Conservation (phyloP, 2,329 filamentous ascomycete genomes). For the Canariomyces notabilis region DNA sequence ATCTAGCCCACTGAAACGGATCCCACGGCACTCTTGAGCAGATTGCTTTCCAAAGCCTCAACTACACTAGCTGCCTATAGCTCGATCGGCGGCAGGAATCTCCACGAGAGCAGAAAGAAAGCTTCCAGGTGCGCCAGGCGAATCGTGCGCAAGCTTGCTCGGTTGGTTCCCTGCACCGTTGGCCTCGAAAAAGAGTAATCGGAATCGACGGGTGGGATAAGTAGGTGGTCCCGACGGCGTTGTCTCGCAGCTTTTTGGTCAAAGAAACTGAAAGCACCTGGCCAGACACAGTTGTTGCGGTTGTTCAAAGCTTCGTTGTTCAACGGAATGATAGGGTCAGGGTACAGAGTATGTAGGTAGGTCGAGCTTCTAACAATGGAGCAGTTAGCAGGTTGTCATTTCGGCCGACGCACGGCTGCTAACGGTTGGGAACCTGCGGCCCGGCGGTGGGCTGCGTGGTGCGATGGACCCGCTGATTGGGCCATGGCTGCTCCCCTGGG, state of each 20-base stretch:
- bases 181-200: background rate
- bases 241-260: background rate
- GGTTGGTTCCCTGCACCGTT: background rate
- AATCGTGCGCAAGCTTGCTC: background rate
- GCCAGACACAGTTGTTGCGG: background rate
- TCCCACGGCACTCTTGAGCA: background rate
- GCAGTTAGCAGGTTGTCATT: constrained; percentile 18
- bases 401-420: constrained; percentile 9
- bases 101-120: background rate
- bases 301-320: background rate
- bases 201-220: background rate
- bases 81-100: background rate
- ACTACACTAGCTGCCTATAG: background rate
- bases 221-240: background rate
- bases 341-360: too few species aligned
- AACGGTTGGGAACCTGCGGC: constrained; percentile 5
- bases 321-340: background rate
- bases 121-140: background rate
- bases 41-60: background rate
- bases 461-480: constrained; percentile 14
- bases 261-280: background rate
- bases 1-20: background rate
- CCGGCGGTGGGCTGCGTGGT: constrained; percentile 8
- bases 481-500: constrained; percentile 7
- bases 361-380: constrained; percentile 4